These are phyloP conservation scores for Quercus phellos DNA, from an alignment of 331 rosid genomes.

Conservation along the genomic window DNA sequence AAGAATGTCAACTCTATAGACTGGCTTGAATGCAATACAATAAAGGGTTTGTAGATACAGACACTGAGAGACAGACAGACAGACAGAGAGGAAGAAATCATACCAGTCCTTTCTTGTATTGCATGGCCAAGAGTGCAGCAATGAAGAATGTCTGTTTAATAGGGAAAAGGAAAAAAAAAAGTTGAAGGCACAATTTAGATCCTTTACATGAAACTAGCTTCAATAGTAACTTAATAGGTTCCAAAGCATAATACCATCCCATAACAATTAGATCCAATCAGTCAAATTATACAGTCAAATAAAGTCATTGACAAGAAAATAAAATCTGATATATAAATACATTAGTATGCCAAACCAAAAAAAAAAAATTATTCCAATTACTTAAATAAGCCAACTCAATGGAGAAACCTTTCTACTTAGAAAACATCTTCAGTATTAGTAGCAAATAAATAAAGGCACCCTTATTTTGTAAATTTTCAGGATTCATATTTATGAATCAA, in stretches of 20 bases:
- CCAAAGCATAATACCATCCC: too few species aligned
- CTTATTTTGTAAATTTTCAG: too few species aligned
- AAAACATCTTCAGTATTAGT: neutral
- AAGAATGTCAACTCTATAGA: neutral
- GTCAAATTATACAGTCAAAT: neutral
- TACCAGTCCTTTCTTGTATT: conserved; percentile 88
- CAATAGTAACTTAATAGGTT: too few species aligned
- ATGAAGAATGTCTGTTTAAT: conserved; percentile 87
- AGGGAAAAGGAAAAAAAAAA: conserved; percentile 15
- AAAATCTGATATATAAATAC: neutral
- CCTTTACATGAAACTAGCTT: neutral
- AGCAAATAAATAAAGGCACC: too few species aligned
- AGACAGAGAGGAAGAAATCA: conserved; percentile 13
- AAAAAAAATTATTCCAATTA: neutral
- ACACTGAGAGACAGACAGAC: neutral
- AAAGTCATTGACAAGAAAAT: neutral
- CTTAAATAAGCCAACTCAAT: neutral
- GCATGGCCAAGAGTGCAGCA: conserved; percentile 99
- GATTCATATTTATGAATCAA: too few species aligned
- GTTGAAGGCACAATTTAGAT: conserved; percentile 3
- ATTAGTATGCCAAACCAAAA: neutral
- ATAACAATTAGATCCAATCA: neutral
- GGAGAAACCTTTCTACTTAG: neutral
- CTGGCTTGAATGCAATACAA: neutral
- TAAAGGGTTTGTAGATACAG: neutral